Percentiles rank a stretch among this genome's conserved stretches.
Conservation (phyloP, 495 filamentous ascomycete species). For the Penicillium ochrochloron region DNA sequence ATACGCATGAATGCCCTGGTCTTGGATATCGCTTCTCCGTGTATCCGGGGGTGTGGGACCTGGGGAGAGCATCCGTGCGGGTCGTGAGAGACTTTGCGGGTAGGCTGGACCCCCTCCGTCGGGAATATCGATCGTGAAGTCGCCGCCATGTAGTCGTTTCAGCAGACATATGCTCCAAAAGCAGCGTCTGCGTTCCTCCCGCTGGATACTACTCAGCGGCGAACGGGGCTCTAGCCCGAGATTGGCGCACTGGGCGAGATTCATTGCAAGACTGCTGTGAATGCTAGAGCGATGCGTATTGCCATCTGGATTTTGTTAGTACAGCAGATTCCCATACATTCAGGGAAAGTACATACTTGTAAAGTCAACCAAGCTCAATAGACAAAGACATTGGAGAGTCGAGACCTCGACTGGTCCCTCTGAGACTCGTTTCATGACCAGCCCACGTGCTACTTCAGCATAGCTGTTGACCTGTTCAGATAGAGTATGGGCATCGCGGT, state of each 20-base stretch:
- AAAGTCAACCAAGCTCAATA: constrained; percentile 53
- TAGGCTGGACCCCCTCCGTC: constrained; percentile 42
- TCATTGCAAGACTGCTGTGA: constrained; percentile 53
- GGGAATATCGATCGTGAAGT: constrained; percentile 46
- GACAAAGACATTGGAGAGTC: constrained; percentile 51
- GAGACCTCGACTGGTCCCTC: constrained; percentile 53
- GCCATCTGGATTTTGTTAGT: constrained; percentile 38
- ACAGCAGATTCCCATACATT: too few species aligned
- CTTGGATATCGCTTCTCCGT: constrained; percentile 36
- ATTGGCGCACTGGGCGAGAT: constrained; percentile 50
- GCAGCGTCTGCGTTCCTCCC: constrained; percentile 51
- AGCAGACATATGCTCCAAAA: constrained; percentile 56
- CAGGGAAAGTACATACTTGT: constrained; percentile 37
- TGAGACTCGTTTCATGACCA: constrained; percentile 48
- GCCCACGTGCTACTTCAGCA: constrained; percentile 47
- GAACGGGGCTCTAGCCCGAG: constrained; percentile 40
- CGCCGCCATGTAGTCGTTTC: constrained; percentile 50
- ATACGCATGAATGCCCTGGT: constrained; percentile 54
- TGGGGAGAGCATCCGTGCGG: constrained; percentile 31
- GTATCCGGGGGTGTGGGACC: constrained; percentile 23
- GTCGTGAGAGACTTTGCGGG: constrained; percentile 37
- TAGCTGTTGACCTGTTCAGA: constrained; percentile 37
- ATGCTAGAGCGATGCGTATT: constrained; percentile 54
- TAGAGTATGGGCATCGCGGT: constrained; percentile 21
- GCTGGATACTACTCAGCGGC: constrained; percentile 23